Conservation (phyloP, 2,329 filamentous ascomycete genomes). For the Cytospora leucostoma region DNA sequence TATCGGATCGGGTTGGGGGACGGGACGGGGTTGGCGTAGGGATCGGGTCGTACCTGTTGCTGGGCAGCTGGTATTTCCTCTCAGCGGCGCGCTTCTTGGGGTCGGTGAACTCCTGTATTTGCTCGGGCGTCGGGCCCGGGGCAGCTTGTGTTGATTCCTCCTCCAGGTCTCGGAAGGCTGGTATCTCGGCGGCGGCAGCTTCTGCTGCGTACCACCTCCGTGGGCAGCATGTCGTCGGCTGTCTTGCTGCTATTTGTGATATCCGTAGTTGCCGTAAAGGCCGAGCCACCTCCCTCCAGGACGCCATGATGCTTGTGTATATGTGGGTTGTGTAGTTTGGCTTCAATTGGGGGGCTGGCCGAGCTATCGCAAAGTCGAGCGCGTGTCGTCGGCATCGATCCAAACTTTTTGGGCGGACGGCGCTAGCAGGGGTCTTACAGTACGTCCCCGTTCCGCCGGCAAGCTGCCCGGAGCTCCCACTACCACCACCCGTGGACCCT, state of each 20-base stretch:
- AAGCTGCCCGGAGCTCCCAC: neutral
- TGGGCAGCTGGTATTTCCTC: constrained; percentile 45
- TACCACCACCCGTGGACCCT: too few species aligned
- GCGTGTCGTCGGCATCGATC: constrained; percentile 20
- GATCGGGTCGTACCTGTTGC: constrained; percentile 46
- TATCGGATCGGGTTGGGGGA: constrained; percentile 32
- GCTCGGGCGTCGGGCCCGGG: constrained; percentile 43
- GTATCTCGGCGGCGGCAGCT: constrained; percentile 38
- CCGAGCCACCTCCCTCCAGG: constrained; percentile 44
- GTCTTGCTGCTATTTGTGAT: constrained; percentile 14
- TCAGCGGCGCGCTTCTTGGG: constrained; percentile 40
- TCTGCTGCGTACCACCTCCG: constrained; percentile 52
- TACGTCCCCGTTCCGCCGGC: constrained; percentile 5
- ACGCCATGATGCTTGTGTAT: constrained; percentile 41
- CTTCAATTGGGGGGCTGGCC: constrained; percentile 8
- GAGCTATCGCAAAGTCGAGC: constrained; percentile 13
- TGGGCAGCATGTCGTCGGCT: constrained; percentile 36
- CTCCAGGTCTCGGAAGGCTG: constrained; percentile 51
- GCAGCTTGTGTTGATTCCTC: constrained; percentile 50
- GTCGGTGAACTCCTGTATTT: constrained; percentile 45
- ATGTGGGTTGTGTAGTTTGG: neutral
- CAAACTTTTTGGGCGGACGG: constrained; percentile 25
- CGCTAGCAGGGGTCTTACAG: neutral
- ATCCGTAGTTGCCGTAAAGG: constrained; percentile 29
- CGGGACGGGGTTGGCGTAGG: constrained; percentile 28